Conservation (phyloP, 2,329 filamentous ascomycete species). For the Monilinia fructicola region DNA sequence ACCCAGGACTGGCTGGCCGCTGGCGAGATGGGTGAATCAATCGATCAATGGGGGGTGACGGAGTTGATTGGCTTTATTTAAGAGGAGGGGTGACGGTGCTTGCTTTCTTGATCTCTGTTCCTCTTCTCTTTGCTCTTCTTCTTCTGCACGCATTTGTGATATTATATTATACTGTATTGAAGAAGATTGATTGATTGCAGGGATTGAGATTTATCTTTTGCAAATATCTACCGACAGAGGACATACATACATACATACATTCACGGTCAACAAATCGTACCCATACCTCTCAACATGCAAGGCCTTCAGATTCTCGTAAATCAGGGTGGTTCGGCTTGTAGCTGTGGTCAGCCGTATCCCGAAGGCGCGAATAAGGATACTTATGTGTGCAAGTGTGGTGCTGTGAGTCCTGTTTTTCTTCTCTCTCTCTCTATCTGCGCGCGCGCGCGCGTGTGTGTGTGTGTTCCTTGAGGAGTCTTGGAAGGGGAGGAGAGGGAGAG, state of each 20-base stretch:
- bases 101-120: neutral
- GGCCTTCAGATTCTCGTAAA: slow-evolving; percentile 9
- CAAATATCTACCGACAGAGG: no score
- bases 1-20: no score
- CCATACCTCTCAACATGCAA: slow-evolving; percentile 1
- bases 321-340: slow-evolving; percentile 9
- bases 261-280: no score
- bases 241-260: no score
- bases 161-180: no score
- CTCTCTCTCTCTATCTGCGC: no score
- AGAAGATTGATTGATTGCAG: no score
- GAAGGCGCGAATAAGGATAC: slow-evolving; percentile 18
- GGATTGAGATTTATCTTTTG: no score
- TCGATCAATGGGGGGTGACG: neutral
- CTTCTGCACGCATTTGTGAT: no score
- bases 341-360: slow-evolving; percentile 10
- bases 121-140: no score
- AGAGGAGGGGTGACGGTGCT: neutral
- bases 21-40: neutral
- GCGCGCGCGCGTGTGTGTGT: no score
- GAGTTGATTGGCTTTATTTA: neutral
- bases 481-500: neutral
- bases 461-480: no score
- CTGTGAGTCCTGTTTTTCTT: neutral
- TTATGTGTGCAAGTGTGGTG: slow-evolving; percentile 17